A percentile compares a stretch with the other conserved stretches of the same genome.
phyloP scores from a whole-genome alignment of 2,329 filamentous ascomycete genomes.

The Grosmannia serpens region DNA sequence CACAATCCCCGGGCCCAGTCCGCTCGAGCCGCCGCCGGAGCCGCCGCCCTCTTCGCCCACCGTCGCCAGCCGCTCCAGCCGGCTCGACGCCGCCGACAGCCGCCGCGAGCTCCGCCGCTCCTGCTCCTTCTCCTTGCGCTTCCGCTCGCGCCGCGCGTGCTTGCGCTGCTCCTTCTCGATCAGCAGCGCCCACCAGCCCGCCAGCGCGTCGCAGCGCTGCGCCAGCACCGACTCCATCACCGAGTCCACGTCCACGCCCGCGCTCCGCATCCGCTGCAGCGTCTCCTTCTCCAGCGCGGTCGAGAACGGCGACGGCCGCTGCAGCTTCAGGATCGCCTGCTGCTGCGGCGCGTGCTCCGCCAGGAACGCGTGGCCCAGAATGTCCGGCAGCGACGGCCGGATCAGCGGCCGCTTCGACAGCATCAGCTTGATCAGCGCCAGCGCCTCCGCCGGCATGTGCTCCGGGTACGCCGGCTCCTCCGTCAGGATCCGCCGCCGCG shows the following conservation, averaged over 20 bases:
- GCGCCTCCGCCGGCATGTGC: constrained; percentile 64
- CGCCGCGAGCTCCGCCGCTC: constrained; percentile 71
- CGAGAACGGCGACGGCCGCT: constrained; percentile 71
- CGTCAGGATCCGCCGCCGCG: constrained; percentile 71
- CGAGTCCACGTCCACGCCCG: constrained; percentile 85
- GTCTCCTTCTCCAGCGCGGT: constrained; percentile 84
- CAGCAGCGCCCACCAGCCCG: constrained; percentile 91
- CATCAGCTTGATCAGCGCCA: constrained; percentile 64
- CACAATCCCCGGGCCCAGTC: constrained; percentile 14
- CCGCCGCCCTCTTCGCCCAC: constrained; percentile 64
- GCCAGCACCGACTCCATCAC: constrained; percentile 90
- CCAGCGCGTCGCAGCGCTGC: constrained; percentile 78
- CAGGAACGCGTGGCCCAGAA: constrained; percentile 79
- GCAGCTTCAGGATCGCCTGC: constrained; percentile 75
- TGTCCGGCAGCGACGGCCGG: constrained; percentile 71
- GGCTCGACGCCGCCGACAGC: constrained; percentile 80
- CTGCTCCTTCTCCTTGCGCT: constrained; percentile 71
- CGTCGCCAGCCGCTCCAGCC: constrained; percentile 69
- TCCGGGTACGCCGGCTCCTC: constrained; percentile 81
- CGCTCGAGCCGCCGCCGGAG: constrained; percentile 17
- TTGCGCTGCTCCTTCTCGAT: constrained; percentile 94
- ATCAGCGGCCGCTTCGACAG: constrained; percentile 83
- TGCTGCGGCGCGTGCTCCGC: constrained; percentile 78
- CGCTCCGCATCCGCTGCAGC: constrained; percentile 81
- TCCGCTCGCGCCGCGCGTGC: constrained; percentile 64